phyloP scores from a whole-genome alignment of 345 rosid genomes.

The Brassica juncea region DNA sequence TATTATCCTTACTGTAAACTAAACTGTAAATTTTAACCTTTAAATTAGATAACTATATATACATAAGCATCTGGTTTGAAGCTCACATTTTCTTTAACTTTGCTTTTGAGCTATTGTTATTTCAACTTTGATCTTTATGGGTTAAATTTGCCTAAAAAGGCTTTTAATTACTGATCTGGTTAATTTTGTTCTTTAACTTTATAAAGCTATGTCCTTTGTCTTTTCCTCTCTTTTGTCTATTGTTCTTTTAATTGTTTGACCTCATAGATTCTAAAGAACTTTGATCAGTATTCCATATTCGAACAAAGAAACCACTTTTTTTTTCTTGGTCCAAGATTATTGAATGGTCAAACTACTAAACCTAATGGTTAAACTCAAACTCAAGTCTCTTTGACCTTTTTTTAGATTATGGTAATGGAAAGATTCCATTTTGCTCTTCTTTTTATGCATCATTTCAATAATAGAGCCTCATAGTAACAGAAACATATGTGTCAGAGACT shows the following conservation, averaged over 20 bases:
- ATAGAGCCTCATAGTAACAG: constrained; percentile 45
- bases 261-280: constrained; percentile 37
- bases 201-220: constrained; percentile 35
- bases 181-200: constrained; percentile 33
- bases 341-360: constrained; percentile 18
- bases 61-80: constrained; percentile 11
- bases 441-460: constrained; percentile 49
- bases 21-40: not conserved
- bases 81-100: constrained; percentile 22
- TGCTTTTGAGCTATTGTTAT: constrained; percentile 10
- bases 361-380: constrained; percentile 9
- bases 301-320: constrained; percentile 1
- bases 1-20: constrained; percentile 19
- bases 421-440: constrained; percentile 48
- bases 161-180: constrained; percentile 30
- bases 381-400: constrained; percentile 5
- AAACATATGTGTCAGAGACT: constrained; percentile 41
- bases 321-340: not conserved
- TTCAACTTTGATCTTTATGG: constrained; percentile 25
- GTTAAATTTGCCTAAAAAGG: constrained; percentile 28
- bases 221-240: constrained; percentile 30
- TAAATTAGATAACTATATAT: not conserved
- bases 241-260: constrained; percentile 42
- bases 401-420: constrained; percentile 16
- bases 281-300: constrained; percentile 32